phyloP scores from a whole-genome alignment of 169 alveolate genomes.

The Eimeria falciformis region DNA sequence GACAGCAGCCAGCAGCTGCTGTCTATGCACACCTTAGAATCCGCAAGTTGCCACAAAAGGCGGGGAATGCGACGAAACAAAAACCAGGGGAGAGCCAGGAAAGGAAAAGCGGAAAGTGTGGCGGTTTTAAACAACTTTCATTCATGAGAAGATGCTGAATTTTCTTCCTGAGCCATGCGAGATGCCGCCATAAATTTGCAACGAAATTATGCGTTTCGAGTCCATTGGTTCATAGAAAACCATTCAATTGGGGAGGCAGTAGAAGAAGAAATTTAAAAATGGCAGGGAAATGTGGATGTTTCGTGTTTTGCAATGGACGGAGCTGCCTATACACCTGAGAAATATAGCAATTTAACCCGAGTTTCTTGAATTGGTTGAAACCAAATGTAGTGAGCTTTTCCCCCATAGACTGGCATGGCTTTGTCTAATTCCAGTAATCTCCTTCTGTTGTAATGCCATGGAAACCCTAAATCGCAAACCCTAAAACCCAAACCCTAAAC shows the following conservation, averaged over 20 bases:
- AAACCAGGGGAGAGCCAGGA: too few relatives aligned
- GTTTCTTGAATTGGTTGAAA: background rate
- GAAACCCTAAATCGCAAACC: constrained; percentile 25
- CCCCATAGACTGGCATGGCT: background rate
- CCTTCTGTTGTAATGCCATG: background rate
- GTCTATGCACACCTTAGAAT: too few relatives aligned
- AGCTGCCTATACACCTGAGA: constrained; percentile 21
- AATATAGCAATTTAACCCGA: background rate
- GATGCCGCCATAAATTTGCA: too few relatives aligned
- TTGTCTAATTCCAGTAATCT: background rate
- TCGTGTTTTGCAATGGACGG: background rate
- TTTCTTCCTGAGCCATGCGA: background rate
- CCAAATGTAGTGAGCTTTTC: background rate
- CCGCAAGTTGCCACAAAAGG: too few relatives aligned
- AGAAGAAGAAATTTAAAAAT: background rate
- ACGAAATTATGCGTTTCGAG: too few relatives aligned
- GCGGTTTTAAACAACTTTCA: too few relatives aligned
- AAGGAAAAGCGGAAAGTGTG: too few relatives aligned
- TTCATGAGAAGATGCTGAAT: too few relatives aligned
- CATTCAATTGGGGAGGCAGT: background rate
- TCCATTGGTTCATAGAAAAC: too few relatives aligned
- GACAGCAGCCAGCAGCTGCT: too few relatives aligned
- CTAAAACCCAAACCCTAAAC: constrained; percentile 13
- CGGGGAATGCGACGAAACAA: too few relatives aligned
- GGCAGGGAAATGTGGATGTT: background rate